Evolutionary conservation across 2,329 filamentous ascomycete genomes (phyloP), one percentile per base, ranked within the genome.

Genomic region (Colletotrichum tofieldiae): DNA sequence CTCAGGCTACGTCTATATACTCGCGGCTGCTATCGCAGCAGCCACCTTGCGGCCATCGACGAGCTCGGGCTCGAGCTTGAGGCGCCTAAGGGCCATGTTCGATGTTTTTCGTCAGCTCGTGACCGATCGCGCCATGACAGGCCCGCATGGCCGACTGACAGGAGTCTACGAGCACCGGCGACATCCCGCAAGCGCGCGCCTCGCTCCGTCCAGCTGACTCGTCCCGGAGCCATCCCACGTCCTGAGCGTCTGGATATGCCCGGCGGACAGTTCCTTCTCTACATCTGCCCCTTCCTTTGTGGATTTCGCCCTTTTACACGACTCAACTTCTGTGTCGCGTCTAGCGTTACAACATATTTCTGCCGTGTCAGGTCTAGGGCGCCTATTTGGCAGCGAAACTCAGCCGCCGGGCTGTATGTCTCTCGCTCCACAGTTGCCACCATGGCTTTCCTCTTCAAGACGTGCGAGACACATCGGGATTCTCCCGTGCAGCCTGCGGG

Each of bases 171-270:
- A 16, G 61, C 43, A 8, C 45, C 32, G 60, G 32, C 41, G 18
- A n/a, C 41, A 58, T 26, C 23, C 51, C 18, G 32, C 39, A 65
- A 26, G 43, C 52, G 67, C 67, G 67, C 67, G 52, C 37, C n/a
- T 52, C 45, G 26, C 54, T 51, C 41, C 23, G 14, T 49, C 58
- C 43, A 51, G 26, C 20, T 55, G 52, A 55, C 32, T 55, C 52
- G 20, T 37, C 29, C 9, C 52, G 20, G 52, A 23, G 52, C 52
- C 52, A 37, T 6, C 14, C 26, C 29, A 23, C 16, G 32, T 9
- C 49, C 35, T 45, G 37, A 52, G 43, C 23, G 9, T 6, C 26
- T 23, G n/a, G 14, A 41, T n/a, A 18, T 62, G 37, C 29, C 65
- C 16, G 32, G 49, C 43, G 43, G 43, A 26, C 14, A 18, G n/a